phyloP scores from a whole-genome alignment of 23 red algal species.

The Gracilaria gracilis region DNA sequence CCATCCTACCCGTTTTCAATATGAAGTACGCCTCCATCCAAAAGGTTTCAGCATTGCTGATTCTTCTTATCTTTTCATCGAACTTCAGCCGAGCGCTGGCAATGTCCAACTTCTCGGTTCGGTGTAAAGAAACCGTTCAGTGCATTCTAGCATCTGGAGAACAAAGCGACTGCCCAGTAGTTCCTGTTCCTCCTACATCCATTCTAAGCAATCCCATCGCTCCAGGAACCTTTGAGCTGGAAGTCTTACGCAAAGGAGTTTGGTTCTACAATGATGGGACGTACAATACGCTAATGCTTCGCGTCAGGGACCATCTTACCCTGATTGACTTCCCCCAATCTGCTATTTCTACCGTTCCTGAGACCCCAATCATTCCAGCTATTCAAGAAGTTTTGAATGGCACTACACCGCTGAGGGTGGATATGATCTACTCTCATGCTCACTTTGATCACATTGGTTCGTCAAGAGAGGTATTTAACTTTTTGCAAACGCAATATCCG shows the following conservation, averaged over 20 bases:
- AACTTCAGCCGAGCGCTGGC: neutral
- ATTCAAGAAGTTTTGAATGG: conserved; percentile 33
- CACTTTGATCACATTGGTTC: conserved; percentile 71
- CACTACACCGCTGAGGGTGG: neutral
- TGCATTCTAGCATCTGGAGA: neutral
- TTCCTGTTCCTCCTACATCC: conserved; percentile 3
- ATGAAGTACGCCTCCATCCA: no score
- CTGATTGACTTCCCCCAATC: conserved; percentile 17
- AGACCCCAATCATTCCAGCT: conserved; percentile 29
- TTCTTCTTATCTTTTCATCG: no score
- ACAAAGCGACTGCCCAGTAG: neutral
- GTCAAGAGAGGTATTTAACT: conserved; percentile 3
- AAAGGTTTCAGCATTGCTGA: no score
- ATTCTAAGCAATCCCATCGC: neutral
- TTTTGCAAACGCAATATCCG: conserved; percentile 9
- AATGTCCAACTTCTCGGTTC: neutral
- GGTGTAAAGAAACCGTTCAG: conserved; percentile 12
- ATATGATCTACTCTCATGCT: conserved; percentile 58
- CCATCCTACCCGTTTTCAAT: no score
- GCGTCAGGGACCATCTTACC: neutral
- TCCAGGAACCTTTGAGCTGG: conserved; percentile 20
- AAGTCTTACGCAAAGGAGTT: conserved; percentile 23
- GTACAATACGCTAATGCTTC: conserved; percentile 36
- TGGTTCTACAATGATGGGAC: conserved; percentile 50
- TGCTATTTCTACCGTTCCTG: neutral